Evolutionary conservation across 352 stramenopile species (phyloP).

Genomic region (Globisporangium cystogenes): DNA sequence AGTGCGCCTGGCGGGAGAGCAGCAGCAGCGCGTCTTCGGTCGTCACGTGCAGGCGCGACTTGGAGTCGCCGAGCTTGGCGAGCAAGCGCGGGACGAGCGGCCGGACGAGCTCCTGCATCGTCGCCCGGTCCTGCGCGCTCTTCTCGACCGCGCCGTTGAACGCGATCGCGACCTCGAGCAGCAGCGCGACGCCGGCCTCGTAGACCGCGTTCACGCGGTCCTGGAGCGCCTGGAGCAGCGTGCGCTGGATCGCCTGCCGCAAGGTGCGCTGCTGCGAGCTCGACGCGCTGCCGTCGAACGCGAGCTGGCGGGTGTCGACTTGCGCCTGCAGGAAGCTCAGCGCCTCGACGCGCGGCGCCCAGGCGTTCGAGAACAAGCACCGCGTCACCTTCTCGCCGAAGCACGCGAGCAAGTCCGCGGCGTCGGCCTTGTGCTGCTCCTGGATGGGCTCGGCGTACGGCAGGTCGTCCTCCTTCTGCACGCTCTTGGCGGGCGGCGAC

Average conservation of each 20-base stretch:
- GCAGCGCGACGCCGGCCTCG: slow-evolving; percentile 56
- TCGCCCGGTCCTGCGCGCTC: background rate
- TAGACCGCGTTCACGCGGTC: slow-evolving; percentile 78
- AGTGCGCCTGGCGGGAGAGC: slow-evolving; percentile 48
- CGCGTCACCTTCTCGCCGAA: slow-evolving; percentile 74
- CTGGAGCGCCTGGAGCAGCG: slow-evolving; percentile 51
- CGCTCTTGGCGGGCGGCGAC: slow-evolving; percentile 43
- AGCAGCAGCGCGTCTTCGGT: slow-evolving; percentile 73
- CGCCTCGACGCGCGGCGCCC: slow-evolving; percentile 73
- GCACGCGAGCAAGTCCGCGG: slow-evolving; percentile 29
- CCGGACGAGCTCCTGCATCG: slow-evolving; percentile 48
- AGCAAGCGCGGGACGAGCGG: slow-evolving; percentile 69
- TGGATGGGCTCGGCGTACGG: slow-evolving; percentile 75
- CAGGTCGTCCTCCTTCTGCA: slow-evolving; percentile 64
- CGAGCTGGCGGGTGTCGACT: slow-evolving; percentile 45
- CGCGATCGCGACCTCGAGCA: slow-evolving; percentile 72
- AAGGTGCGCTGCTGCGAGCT: slow-evolving; percentile 10
- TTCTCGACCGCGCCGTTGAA: slow-evolving; percentile 25
- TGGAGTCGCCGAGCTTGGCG: slow-evolving; percentile 70
- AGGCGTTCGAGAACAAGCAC: slow-evolving; percentile 77
- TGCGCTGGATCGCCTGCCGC: slow-evolving; percentile 43
- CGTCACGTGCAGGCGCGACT: slow-evolving; percentile 58
- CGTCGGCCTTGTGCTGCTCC: slow-evolving; percentile 50
- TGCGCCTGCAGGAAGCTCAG: slow-evolving; percentile 72
- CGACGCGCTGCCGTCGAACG: slow-evolving; percentile 25